These are phyloP conservation scores for Pseudognaphalium luteoalbum DNA, from an alignment of 129 eudicot species.

Conservation along the genomic window DNA sequence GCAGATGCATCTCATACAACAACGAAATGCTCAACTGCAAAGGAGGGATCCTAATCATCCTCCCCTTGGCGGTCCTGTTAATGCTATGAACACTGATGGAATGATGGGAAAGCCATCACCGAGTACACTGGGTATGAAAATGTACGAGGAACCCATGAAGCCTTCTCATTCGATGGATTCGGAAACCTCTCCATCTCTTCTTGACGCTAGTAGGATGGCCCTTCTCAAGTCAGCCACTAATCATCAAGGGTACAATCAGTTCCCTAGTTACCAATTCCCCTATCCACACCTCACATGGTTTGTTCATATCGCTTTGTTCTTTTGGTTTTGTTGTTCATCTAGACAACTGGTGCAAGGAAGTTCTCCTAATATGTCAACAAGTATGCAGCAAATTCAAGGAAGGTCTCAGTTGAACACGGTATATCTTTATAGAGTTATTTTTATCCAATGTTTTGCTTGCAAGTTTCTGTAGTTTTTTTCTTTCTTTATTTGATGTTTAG, in stretches of 20 bases:
- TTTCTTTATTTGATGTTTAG: conserved; percentile 19
- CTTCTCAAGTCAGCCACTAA: conserved; percentile 81
- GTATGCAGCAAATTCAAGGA: conserved; percentile 92
- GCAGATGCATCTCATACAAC: conserved; percentile 92
- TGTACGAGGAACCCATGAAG: conserved; percentile 82
- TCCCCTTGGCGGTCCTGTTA: conserved; percentile 65
- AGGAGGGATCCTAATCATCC: conserved; percentile 93
- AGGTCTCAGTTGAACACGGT: conserved; percentile 72
- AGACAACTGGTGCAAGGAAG: conserved; percentile 90
- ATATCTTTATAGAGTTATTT: conserved; percentile 23
- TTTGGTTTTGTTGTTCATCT: conserved; percentile 48
- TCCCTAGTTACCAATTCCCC: conserved; percentile 1
- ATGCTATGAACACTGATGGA: conserved; percentile 67
- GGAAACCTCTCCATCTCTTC: conserved; percentile 69
- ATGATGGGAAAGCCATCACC: conserved; percentile 85
- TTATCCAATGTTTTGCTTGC: background rate
- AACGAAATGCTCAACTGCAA: conserved; percentile 89
- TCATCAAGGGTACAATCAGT: conserved; percentile 76
- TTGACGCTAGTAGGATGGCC: conserved; percentile 91
- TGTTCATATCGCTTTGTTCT: conserved; percentile 22
- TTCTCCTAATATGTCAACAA: conserved; percentile 70
- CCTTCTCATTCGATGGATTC: conserved; percentile 79
- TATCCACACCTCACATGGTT: conserved; percentile 8
- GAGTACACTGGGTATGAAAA: conserved; percentile 74
- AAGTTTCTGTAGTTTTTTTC: conserved; percentile 7